Base-by-base conservation (phyloP, 495 filamentous ascomycete genomes). In the Oidiodendron maius region DNA sequence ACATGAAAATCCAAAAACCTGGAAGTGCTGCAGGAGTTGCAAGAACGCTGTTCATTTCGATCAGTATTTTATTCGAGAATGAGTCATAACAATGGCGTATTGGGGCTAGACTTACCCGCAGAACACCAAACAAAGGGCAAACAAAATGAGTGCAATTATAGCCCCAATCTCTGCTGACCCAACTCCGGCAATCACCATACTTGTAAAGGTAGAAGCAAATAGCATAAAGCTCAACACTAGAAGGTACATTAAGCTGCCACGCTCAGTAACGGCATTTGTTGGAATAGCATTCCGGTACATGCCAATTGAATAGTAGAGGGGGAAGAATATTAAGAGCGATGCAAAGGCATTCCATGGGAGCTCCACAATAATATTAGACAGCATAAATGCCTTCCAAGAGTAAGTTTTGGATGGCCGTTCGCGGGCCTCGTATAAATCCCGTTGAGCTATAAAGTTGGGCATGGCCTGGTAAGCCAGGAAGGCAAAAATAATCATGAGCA, bases 391-490 rank as follows among this genome's bases (percentile, higher is more conserved):
- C 59, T 83, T 73, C 82, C 89, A 94, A 18, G 79, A 75, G 62
- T 94, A 96, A 2, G 83, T 80, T 62, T 90, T 91, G 40, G 84
- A 86, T 0, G 86, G 88, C 3, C 87, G 81, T 64, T 96, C 90
- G 16, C 89, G 86, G 11, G 81, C 83, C 61, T 95, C 90, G 63
- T 91, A 96, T 0, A 95, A 69, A 0, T 78, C 69, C 40, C 90
- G 81, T 59, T 91, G 86, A 10, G 77, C 76, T 42, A 86, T 78
- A 59, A 94, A 90, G 56, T 86, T 75, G 0, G 89, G 89, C 84
- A 94, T 93, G 52, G 86, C 89, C 59, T 94, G 89, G 53, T 89
- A 80, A 11, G 83, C 77, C 20, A 91, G 67, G 53, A 84, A 80
- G 44, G 81, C 78, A 62, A 91, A 86, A 50, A 95, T 78, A 18